A percentile compares a stretch with the other conserved stretches of the same genome.
Evolutionary conservation across 495 filamentous ascomycete genomes (phyloP).

Genomic region (Tuber borchii): DNA sequence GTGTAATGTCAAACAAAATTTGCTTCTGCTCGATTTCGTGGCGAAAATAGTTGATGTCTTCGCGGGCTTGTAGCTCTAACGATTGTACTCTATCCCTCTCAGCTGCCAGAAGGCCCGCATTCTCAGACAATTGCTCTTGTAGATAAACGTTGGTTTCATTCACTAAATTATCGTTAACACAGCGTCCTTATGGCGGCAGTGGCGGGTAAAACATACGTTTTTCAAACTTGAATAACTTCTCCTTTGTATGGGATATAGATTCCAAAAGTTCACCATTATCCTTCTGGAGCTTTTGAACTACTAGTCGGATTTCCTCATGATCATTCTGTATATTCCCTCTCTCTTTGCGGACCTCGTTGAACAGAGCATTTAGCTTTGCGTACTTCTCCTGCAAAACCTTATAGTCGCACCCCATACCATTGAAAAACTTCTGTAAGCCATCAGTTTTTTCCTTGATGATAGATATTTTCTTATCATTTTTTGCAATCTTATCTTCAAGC

Average conservation of each 20-base stretch:
- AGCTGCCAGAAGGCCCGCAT: conserved; percentile 28
- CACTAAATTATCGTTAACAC: conserved; percentile 8
- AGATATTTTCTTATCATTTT: conserved; percentile 20
- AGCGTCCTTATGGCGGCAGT: neutral
- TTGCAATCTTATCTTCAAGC: conserved; percentile 20
- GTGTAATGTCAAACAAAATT: neutral
- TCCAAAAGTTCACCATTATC: neutral
- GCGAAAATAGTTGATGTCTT: conserved; percentile 10
- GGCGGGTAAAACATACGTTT: conserved; percentile 9
- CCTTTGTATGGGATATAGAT: neutral
- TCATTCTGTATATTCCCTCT: conserved; percentile 14
- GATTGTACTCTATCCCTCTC: conserved; percentile 38
- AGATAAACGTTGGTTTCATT: conserved; percentile 30
- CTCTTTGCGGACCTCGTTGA: conserved; percentile 25
- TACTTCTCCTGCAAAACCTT: conserved; percentile 34
- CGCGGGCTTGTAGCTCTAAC: conserved; percentile 29
- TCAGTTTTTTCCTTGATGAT: conserved; percentile 25
- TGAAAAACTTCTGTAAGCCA: conserved; percentile 34
- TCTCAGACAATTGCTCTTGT: conserved; percentile 30
- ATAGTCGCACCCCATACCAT: conserved; percentile 37
- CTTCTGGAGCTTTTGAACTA: conserved; percentile 17
- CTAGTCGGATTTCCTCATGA: conserved; percentile 15
- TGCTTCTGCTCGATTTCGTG: conserved; percentile 1
- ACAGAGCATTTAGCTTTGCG: conserved; percentile 17
- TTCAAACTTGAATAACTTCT: conserved; percentile 10